These are phyloP conservation scores for Lasiosphaeriaceae sp. DNA, from an alignment of 495 filamentous ascomycete species.

Conservation along the genomic window DNA sequence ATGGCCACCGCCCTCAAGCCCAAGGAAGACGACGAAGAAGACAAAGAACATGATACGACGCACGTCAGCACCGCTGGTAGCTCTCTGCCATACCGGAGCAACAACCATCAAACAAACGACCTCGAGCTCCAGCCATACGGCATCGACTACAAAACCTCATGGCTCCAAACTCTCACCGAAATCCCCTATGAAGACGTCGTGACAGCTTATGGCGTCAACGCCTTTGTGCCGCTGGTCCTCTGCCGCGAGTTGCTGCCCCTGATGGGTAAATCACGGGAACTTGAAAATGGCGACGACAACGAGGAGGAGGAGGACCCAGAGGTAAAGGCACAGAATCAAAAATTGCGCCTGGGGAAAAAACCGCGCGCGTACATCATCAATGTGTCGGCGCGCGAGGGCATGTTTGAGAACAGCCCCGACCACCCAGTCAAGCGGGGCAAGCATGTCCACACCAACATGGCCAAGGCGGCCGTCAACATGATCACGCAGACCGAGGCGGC, in stretches of 20 bases:
- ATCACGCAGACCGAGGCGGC: conserved; percentile 30
- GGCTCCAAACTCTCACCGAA: conserved; percentile 40
- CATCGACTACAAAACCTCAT: conserved; percentile 40
- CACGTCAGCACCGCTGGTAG: neutral
- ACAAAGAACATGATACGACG: too few relatives aligned
- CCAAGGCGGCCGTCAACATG: conserved; percentile 51
- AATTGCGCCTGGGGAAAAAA: neutral
- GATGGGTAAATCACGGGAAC: conserved; percentile 28
- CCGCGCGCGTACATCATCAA: conserved; percentile 42
- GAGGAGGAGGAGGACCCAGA: neutral
- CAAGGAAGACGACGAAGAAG: too few relatives aligned
- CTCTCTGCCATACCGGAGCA: neutral
- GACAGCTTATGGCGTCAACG: conserved; percentile 43
- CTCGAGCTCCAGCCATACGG: conserved; percentile 9
- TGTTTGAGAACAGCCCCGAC: conserved; percentile 29
- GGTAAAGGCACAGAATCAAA: neutral
- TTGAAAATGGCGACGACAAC: neutral
- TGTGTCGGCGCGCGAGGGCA: conserved; percentile 45
- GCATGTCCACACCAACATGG: conserved; percentile 49
- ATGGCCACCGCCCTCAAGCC: neutral
- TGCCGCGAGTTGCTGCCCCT: conserved; percentile 43
- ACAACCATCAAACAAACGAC: neutral
- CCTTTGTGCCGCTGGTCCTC: conserved; percentile 46
- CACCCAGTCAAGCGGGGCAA: conserved; percentile 32
- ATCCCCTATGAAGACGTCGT: conserved; percentile 51